phyloP scores from a whole-genome alignment of 345 rosid genomes.

The Gossypium anomalum region DNA sequence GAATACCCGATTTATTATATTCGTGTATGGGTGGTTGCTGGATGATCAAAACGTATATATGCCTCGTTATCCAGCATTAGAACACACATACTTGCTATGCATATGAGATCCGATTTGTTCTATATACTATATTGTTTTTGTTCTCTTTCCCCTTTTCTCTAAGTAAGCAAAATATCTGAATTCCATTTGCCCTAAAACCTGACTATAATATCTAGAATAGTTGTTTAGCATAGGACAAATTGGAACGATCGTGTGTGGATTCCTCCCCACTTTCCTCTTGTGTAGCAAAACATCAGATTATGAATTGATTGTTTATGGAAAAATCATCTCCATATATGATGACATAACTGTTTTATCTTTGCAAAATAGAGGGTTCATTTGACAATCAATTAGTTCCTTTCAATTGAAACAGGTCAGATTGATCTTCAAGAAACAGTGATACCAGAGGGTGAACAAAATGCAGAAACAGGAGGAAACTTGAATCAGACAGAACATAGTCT shows the following conservation, averaged over 20 bases:
- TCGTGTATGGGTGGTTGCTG: background rate
- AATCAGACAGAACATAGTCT: constrained; percentile 8
- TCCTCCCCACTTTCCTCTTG: background rate
- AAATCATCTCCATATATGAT: background rate
- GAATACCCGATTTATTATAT: background rate
- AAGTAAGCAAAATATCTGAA: too few relatives aligned
- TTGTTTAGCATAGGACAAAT: background rate
- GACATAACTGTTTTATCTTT: background rate
- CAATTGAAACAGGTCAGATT: constrained; percentile 51
- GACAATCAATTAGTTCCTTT: background rate
- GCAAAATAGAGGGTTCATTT: background rate
- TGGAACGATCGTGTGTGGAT: background rate
- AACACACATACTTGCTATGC: background rate
- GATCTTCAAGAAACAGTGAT: constrained; percentile 55
- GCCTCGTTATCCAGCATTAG: background rate
- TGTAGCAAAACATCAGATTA: background rate
- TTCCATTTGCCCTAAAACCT: background rate
- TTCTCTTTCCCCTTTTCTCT: too few relatives aligned
- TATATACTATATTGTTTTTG: too few relatives aligned
- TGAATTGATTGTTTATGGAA: background rate
- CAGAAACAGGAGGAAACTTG: constrained; percentile 41
- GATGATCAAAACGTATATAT: background rate
- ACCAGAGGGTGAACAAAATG: constrained; percentile 46
- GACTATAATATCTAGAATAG: background rate
- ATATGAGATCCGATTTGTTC: background rate